Conservation (phyloP, 768 basidiomycete genomes). For the Lentinula aciculospora region DNA sequence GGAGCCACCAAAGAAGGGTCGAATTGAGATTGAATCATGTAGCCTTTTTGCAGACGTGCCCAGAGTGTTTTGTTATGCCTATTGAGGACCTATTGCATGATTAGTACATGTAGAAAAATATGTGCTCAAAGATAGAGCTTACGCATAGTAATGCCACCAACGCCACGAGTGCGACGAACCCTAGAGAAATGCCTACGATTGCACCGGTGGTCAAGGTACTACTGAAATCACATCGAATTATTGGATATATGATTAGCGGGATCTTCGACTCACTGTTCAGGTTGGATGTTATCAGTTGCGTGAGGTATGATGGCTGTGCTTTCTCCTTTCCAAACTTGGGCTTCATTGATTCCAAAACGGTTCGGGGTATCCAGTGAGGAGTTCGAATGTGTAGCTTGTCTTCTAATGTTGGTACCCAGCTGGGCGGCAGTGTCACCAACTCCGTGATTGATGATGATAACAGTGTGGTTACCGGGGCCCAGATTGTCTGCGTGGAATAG, state of each 20-base stretch:
- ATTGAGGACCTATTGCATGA: slow-evolving; percentile 13
- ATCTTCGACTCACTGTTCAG: neutral
- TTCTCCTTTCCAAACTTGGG: slow-evolving; percentile 13
- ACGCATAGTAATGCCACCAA: slow-evolving; percentile 14
- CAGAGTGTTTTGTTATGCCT: slow-evolving; percentile 20
- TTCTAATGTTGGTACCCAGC: neutral
- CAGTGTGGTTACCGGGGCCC: slow-evolving; percentile 20
- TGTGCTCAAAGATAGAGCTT: neutral
- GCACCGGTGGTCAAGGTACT: slow-evolving; percentile 9
- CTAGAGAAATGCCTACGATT: slow-evolving; percentile 11
- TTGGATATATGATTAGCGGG: no score
- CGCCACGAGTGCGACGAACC: slow-evolving; percentile 11
- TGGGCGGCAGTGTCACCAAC: slow-evolving; percentile 4
- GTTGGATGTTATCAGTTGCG: neutral
- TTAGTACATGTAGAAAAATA: neutral
- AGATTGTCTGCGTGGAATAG: slow-evolving; percentile 19
- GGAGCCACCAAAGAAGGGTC: slow-evolving; percentile 7
- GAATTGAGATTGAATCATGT: slow-evolving; percentile 24
- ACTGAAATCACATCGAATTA: no score
- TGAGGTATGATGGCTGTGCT: neutral
- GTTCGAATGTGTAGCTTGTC: neutral
- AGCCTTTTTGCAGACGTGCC: slow-evolving; percentile 19
- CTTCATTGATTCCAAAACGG: slow-evolving; percentile 26
- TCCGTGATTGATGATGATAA: slow-evolving; percentile 25
- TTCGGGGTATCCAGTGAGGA: neutral